These are phyloP conservation scores for Kurtzmaniella cleridarum DNA, from an alignment of 805 yeast species.

Conservation along the genomic window DNA sequence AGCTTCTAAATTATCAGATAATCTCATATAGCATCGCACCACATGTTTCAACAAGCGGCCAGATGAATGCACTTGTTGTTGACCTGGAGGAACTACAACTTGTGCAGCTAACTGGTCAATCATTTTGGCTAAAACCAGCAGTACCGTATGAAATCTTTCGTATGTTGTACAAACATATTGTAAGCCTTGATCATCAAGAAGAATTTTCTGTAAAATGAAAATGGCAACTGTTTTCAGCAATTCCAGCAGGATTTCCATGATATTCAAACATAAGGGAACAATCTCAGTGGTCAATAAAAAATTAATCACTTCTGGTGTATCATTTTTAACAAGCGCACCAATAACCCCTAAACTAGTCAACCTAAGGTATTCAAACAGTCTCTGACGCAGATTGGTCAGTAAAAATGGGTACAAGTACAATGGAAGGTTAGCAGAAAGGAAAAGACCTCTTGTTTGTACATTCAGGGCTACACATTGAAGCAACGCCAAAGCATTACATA, in stretches of 20 bases:
- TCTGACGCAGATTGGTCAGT: conserved; percentile 83
- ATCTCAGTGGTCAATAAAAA: conserved; percentile 93
- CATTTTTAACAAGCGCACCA: conserved; percentile 95
- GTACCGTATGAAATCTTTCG: conserved; percentile 91
- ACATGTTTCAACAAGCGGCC: conserved; percentile 88
- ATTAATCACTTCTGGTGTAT: conserved; percentile 89
- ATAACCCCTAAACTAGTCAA: conserved; percentile 93
- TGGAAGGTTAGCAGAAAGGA: conserved; percentile 87
- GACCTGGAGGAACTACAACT: conserved; percentile 15
- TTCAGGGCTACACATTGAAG: conserved; percentile 97
- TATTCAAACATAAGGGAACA: conserved; percentile 88
- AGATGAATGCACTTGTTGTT: conserved; percentile 41
- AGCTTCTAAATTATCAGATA: conserved; percentile 87
- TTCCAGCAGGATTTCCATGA: conserved; percentile 94
- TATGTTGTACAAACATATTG: conserved; percentile 91
- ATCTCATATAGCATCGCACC: conserved; percentile 85
- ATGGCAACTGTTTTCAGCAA: conserved; percentile 94
- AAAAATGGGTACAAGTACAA: conserved; percentile 89
- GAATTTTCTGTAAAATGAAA: conserved; percentile 88
- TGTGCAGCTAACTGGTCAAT: conserved; percentile 62
- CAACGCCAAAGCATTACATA: conserved; percentile 91
- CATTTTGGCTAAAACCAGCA: conserved; percentile 81
- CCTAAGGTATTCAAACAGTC: conserved; percentile 90
- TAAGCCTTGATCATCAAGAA: conserved; percentile 87
- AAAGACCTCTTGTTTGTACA: conserved; percentile 78